Base-by-base conservation (phyloP, 495 filamentous ascomycete genomes). In the Xylaria cubensis region DNA sequence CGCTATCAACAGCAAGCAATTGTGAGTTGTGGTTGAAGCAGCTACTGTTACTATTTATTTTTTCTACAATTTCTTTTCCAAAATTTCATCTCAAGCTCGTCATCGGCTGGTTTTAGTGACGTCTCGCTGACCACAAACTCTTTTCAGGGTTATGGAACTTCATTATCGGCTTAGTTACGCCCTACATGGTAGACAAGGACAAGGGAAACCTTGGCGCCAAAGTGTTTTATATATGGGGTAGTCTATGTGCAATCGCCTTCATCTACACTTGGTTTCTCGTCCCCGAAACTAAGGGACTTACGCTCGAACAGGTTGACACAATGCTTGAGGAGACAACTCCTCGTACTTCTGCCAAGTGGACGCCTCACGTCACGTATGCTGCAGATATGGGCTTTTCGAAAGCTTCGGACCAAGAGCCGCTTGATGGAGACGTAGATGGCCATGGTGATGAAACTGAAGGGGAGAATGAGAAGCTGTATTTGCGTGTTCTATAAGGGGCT, bases 251-350 rank as follows among this genome's bases (percentile, higher is more conserved):
- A 50, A 66, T 81, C 70, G 90, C 88, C 74, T 84, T 92, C 70
- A 73, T 93, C 76, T 94, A 90, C 84, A 88, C 91, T 64, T 95
- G 91, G 87, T 91, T 93, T 88, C 86, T 95, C 53, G 87, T 96
- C 56, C 91, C 91, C 64, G 93, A 95, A 87, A 95, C 93, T 80
- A 95, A 94, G 89, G 93, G 93, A 72, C 86, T 97, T 24, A 91
- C 92, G 21, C 92, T 96, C 59, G 93, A 97, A 84, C 93, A 97
- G 80, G 92, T 97, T 76, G 93, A 96, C 84, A 88, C 89, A 82
- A 94, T 95, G 93, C 88, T 97, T 86, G 93, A 94, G 80, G 93
- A 95, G 84, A 88, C 88, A 6, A 92, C 86, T 1, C 90, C 93
- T n/a, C 81, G 90, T 32, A 91, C 87, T 19, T 93, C 91, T 65